phyloP scores from a whole-genome alignment of 257 asterid genomes.

The Penstemon newberryi region DNA sequence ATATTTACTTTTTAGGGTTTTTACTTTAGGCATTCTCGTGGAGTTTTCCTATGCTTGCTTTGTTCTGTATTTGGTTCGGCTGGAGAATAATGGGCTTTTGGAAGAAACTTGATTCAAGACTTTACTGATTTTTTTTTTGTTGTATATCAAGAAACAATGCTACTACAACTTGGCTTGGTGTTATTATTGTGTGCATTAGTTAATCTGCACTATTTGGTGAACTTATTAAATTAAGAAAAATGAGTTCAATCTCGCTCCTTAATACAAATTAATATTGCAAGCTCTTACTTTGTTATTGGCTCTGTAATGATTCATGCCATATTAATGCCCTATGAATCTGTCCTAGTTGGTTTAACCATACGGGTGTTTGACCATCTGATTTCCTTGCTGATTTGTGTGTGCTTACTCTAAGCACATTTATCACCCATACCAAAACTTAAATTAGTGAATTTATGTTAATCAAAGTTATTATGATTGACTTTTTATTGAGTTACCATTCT shows the following conservation, averaged over 20 bases:
- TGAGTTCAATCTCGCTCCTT: slow-evolving; percentile 12
- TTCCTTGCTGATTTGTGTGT: background rate
- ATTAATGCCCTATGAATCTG: background rate
- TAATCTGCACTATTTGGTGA: background rate
- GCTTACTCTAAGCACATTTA: slow-evolving; percentile 13
- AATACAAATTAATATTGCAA: background rate
- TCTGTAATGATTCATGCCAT: slow-evolving; percentile 6
- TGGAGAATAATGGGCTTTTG: slow-evolving; percentile 2
- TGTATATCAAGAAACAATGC: too few relatives aligned
- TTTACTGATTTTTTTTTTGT: too few relatives aligned
- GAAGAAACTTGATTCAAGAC: slow-evolving; percentile 19
- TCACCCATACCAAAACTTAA: background rate
- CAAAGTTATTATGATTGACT: background rate
- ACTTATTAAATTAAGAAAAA: background rate
- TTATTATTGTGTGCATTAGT: background rate
- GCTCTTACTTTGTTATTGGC: slow-evolving; percentile 5
- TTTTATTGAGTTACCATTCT: background rate
- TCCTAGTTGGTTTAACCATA: slow-evolving; percentile 4
- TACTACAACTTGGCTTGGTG: background rate
- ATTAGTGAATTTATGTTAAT: background rate
- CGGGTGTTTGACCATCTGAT: slow-evolving; percentile 1
- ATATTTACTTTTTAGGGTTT: slow-evolving; percentile 30
- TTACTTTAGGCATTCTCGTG: background rate
- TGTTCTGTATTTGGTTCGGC: background rate
- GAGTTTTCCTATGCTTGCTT: background rate